Base-by-base conservation (phyloP, 257 asterid genomes). In the Petunia secreta region DNA sequence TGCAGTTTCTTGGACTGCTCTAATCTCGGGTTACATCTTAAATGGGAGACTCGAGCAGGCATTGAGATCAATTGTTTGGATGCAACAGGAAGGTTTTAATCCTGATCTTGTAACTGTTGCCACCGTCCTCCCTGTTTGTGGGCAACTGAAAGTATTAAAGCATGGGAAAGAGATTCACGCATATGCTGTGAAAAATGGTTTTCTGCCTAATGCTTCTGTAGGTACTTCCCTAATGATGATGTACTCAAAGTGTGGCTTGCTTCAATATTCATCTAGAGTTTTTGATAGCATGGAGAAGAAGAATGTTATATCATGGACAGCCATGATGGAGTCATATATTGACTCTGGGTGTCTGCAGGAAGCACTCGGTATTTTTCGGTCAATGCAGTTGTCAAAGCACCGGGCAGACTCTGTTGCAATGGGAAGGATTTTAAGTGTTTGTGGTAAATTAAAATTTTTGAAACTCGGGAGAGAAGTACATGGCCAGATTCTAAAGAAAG, bases 41-140 rank as follows among this genome's bases (percentile, higher is more conserved):
- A 93, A 89, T 55, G 94, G 89, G 85, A 95, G 93, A 85, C 90
- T 93, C 62, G 96, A 92, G 60, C 98, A 95, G 88, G 97, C 97
- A 0, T 65, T 95, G 80, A 87, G 93, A 79, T 92, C 96, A 9
- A 81, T 93, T 63, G 63, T 87, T 43, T 95, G 99, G 99, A 95
- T 95, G 98, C 99, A 95, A 71, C 97, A 92, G 81, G 98, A 95
- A 91, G 97, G 97, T 59, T 88, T 89, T 83, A 90, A 82, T 87
- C 99, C 99, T 40, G 97, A 95, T 80, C 3, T 89, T 36, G 97
- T 93, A 44, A 92, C 98, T 13, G 80, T 93, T 46, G 96, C 98
- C 44, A 95, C 99, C 0, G 89, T 90, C 79, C 91, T 95, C 83
- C 99, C 98, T n/a, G 97, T 92, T 78, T 93, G 97, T 83, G 94